Base-by-base conservation (phyloP, 441 rosid genomes). In the Capsella rubella region DNA sequence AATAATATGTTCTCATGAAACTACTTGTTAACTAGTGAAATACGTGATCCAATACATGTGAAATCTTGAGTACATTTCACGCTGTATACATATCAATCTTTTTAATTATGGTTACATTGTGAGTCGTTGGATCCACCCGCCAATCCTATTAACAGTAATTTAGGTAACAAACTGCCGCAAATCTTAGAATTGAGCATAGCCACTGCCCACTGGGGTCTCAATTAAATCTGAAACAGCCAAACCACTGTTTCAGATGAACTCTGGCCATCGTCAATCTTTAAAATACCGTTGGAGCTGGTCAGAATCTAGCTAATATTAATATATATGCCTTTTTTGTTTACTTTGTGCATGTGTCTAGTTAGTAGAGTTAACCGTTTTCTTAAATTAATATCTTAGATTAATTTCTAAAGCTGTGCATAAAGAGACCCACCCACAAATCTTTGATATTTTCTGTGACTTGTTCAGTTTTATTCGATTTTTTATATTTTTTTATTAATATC, bases 41-140 rank as follows among this genome's bases (percentile, higher is more conserved):
- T 21, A 21, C 7, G 47, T 8, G 46, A 47, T 55, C 52, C 39
- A 46, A 35, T 28, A 57, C 68, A 14, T 63, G 9, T 31, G 9
- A 25, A n/a, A 5, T 45, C 59, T 15, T 35, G 46, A 37, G 60
- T 69, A 63, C 45, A 62, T 56, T 47, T 15, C 51, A 47, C 8
- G 51, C 10, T 64, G 40, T 55, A 47, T 21, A 21, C 25, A 21
- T 16, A 16, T 21, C 25, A 21, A 21, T 21, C 25, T 21, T 21
- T 21, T 21, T 21, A 21, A 21, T 21, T 21, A 43, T 43, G 47
- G 47, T 14, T n/a, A 11, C 25, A 21, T 21, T 40, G 1, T 32
- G 35, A 11, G 42, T 39, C 13, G 49, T 43, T 43, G 49, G 18
- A 43, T 43, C 47, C 47, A 14, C 47, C 47, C 47, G 16, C 8